Evolutionary conservation across 2,329 filamentous ascomycete genomes (phyloP).

Genomic region (Stylonectria norvegica): DNA sequence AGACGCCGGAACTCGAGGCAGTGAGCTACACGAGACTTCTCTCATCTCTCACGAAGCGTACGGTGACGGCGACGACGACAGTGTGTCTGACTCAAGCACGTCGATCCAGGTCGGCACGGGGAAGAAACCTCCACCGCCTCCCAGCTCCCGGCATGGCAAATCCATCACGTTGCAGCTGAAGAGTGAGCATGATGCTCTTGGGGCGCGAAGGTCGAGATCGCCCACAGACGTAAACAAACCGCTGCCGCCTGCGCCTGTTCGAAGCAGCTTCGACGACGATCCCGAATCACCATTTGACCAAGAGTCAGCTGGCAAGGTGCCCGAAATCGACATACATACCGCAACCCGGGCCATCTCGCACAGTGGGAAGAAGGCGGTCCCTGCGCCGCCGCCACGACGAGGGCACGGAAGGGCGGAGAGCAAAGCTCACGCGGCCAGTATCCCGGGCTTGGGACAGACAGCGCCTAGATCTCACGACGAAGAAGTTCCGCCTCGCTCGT

Average conservation of each 20-base stretch:
- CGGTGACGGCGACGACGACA: conserved; percentile 20
- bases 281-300: conserved; percentile 52
- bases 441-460: conserved; percentile 12
- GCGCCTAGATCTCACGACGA: conserved; percentile 26
- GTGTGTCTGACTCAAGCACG: conserved; percentile 28
- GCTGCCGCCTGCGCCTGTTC: conserved; percentile 52
- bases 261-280: conserved; percentile 46
- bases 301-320: conserved; percentile 51
- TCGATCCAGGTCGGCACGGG: conserved; percentile 27
- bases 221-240: conserved; percentile 45
- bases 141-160: conserved; percentile 74
- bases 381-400: conserved; percentile 50
- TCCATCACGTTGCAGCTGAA: conserved; percentile 55
- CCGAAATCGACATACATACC: conserved; percentile 38
- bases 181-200: conserved; percentile 25
- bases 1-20: conserved; percentile 6
- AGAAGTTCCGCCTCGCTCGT: conserved; percentile 45
- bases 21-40: conserved; percentile 18
- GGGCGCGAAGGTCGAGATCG: conserved; percentile 16
- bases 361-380: conserved; percentile 42
- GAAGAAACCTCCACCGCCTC: conserved; percentile 68
- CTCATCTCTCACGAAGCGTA: conserved; percentile 20
- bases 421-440: conserved; percentile 27
- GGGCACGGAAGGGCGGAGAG: conserved; percentile 47
- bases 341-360: conserved; percentile 30